Evolutionary conservation across 768 basidiomycete genomes (phyloP), one percentile per base, ranked within the genome.

Genomic region (Suillus weaverae): DNA sequence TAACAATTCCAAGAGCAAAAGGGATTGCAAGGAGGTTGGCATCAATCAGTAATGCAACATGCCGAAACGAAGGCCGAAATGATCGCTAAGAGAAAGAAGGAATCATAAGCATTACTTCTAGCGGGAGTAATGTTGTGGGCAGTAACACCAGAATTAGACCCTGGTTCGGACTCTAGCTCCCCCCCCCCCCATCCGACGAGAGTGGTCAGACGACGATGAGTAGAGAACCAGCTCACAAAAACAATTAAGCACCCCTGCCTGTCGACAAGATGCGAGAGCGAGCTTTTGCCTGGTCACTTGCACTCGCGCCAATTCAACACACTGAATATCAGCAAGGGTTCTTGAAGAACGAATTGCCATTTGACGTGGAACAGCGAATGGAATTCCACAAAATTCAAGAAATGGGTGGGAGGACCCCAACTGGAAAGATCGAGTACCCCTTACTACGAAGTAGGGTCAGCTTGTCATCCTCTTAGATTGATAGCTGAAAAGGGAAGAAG

Each of bases 1-100:
- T 81, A 22, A 87, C 54, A 56, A 87, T 85, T 6, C 82, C 26
- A 26, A 26, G 26, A 26, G 26, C 26, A 26, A 26, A 26, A 26
- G 26, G 26, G 26, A 26, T 26, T 26, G 26, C 26, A 26, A 26
- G 26, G 26, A 26, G 2, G 26, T 26, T 26, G 26, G 26, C 26
- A 26, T 26, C 26, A 26, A 26, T 26, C 26, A 26, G 26, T 26
- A 26, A 26, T 26, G 26, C 26, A 26, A 35, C 8, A 35, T 35
- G 33, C 33, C 8, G 33, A 35, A 35, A 35, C 33, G 33, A 7
- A 35, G 2, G 33, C 33, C 33, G 33, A 35, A 35, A 35, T 35
- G 4, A 35, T 35, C 33, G 8, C 33, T 35, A 4, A 35, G 33
- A 35, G 4, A 35, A 35, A 35, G 33, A 4, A 35, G 8, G 8